Evolutionary conservation across 2,329 filamentous ascomycete genomes (phyloP).

Genomic region (Fragosphaeria purpurea): DNA sequence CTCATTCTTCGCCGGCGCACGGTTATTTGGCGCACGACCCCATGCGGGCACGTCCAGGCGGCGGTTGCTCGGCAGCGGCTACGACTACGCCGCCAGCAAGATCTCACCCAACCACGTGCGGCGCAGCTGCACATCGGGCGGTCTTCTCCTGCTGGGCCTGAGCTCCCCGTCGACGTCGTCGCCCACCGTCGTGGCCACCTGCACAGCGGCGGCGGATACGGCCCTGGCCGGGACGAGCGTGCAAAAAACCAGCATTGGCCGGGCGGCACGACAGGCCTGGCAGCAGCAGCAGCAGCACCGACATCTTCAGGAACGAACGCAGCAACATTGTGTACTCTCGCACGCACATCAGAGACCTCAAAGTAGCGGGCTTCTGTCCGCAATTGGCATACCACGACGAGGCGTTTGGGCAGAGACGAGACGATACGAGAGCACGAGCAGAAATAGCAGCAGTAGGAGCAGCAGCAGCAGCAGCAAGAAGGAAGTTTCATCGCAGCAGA

Average conservation of each 20-base stretch:
- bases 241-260: conserved; percentile 22
- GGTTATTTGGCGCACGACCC: not conserved
- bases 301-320: conserved; percentile 18
- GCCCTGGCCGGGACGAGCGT: conserved; percentile 15
- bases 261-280: conserved; percentile 29
- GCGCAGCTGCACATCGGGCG: conserved; percentile 44
- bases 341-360: no score
- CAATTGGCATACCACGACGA: no score
- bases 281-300: conserved; percentile 11
- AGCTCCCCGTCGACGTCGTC: conserved; percentile 29
- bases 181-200: conserved; percentile 28
- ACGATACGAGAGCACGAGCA: conserved; percentile 20
- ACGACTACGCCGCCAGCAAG: conserved; percentile 10
- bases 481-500: no score
- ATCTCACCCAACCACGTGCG: conserved; percentile 30
- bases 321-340: conserved; percentile 4
- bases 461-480: conserved; percentile 3
- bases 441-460: conserved; percentile 1
- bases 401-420: conserved; percentile 16
- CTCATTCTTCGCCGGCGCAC: conserved; percentile 4
- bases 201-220: conserved; percentile 29
- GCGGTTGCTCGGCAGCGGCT: not conserved
- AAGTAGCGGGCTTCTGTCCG: no score
- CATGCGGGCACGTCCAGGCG: not conserved
- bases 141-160: conserved; percentile 40